Conservation (phyloP, 2,329 filamentous ascomycete genomes). For the Mycosphaerella arachidis region DNA sequence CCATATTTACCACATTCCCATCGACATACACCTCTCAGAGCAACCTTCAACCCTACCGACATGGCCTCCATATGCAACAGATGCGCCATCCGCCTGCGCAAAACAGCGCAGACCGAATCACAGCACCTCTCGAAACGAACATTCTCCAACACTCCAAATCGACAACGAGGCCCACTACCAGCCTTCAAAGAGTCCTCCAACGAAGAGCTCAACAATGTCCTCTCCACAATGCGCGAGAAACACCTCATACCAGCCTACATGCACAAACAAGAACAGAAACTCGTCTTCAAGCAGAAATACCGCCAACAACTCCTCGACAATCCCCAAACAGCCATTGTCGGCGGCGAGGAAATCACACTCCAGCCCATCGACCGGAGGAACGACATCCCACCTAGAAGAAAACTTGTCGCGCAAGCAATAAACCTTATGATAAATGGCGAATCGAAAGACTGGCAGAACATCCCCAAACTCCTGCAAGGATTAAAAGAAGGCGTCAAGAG, state of each 20-base stretch:
- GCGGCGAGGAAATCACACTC: conserved; percentile 37
- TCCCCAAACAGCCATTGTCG: conserved; percentile 41
- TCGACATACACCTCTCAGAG: not conserved
- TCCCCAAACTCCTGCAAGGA: conserved; percentile 32
- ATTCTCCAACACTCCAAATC: conserved; percentile 23
- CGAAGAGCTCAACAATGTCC: conserved; percentile 38
- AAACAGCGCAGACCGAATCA: conserved; percentile 19
- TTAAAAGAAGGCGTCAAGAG: conserved; percentile 25
- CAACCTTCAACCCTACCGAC: not conserved
- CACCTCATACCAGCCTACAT: conserved; percentile 45
- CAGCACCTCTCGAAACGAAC: conserved; percentile 17
- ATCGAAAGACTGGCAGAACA: conserved; percentile 33
- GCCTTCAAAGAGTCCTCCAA: conserved; percentile 39
- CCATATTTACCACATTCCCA: not conserved
- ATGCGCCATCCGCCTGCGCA: conserved; percentile 32
- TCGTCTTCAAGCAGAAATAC: conserved; percentile 41
- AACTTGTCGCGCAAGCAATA: conserved; percentile 29
- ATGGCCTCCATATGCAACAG: conserved; percentile 29
- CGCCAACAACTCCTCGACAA: conserved; percentile 40
- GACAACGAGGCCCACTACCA: conserved; percentile 31
- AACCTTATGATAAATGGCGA: conserved; percentile 27
- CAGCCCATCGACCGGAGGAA: conserved; percentile 30
- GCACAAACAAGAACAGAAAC: conserved; percentile 36
- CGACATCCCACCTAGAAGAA: conserved; percentile 29
- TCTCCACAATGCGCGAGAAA: conserved; percentile 40